A percentile compares a stretch with the other conserved stretches of the same genome.
Evolutionary conservation across 768 basidiomycete species (phyloP).

Genomic region (Floccularia luteovirens): DNA sequence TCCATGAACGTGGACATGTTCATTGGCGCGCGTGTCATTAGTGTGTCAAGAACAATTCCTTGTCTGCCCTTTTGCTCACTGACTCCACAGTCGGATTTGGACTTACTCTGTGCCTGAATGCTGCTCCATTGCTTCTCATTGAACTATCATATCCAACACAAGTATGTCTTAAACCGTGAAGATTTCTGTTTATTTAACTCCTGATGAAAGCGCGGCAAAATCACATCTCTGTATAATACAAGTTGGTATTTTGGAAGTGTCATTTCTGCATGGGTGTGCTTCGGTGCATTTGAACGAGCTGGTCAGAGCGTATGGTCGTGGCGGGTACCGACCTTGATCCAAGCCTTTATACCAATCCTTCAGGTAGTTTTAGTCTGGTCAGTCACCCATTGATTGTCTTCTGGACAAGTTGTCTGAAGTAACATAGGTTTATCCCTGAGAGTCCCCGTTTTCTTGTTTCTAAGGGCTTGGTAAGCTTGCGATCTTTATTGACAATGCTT

Average conservation of each 20-base stretch:
- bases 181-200: constrained; percentile 2
- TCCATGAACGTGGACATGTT: constrained; percentile 41
- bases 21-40: constrained; percentile 48
- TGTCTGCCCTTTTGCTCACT: background rate
- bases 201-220: constrained; percentile 35
- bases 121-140: constrained; percentile 55
- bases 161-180: constrained; percentile 20
- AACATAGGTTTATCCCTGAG: constrained; percentile 54
- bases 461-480: constrained; percentile 42
- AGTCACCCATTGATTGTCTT: constrained; percentile 4
- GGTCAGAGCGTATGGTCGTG: constrained; percentile 46
- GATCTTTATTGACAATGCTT: background rate
- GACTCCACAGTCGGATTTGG: constrained; percentile 49
- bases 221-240: constrained; percentile 62
- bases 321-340: constrained; percentile 58
- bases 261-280: constrained; percentile 45
- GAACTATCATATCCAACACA: constrained; percentile 70
- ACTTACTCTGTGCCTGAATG: constrained; percentile 51
- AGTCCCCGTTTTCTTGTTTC: constrained; percentile 62
- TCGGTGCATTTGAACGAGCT: constrained; percentile 29
- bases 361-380: constrained; percentile 51
- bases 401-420: background rate
- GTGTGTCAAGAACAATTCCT: constrained; percentile 20
- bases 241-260: constrained; percentile 74
- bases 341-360: constrained; percentile 48